A percentile compares a stretch with the other conserved stretches of the same genome.
Conservation (phyloP, 2,329 filamentous ascomycete genomes). For the Colletotrichum scovillei region DNA sequence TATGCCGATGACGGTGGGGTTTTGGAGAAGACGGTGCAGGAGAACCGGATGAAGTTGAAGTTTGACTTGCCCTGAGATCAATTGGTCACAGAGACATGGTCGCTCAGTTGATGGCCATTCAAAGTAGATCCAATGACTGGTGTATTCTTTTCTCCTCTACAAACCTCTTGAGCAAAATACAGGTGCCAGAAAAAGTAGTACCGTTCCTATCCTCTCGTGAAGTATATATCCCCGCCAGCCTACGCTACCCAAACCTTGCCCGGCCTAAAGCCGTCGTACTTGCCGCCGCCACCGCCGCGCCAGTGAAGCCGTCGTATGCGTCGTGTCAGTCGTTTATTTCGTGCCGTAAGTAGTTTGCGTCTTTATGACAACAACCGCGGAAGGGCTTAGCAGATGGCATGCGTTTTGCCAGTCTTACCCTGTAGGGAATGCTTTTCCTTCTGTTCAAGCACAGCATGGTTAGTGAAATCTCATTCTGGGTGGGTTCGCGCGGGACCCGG, state of each 20-base stretch:
- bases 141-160: neutral
- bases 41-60: slow-evolving; percentile 8
- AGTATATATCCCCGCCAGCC: neutral
- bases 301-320: neutral
- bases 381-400: slow-evolving; percentile 78
- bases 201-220: neutral
- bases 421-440: slow-evolving; percentile 89
- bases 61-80: slow-evolving; percentile 2
- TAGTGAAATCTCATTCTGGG: neutral
- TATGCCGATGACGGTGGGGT: slow-evolving; percentile 65
- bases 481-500: slow-evolving; percentile 1
- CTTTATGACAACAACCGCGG: slow-evolving; percentile 5
- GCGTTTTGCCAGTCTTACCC: slow-evolving; percentile 91
- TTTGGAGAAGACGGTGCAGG: slow-evolving; percentile 41
- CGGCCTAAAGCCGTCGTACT: neutral
- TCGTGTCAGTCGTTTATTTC: slow-evolving; percentile 26
- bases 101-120: neutral
- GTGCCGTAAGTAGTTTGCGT: slow-evolving; percentile 7
- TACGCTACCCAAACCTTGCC: neutral
- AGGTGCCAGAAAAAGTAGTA: neutral
- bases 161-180: neutral
- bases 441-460: slow-evolving; percentile 45
- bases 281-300: neutral
- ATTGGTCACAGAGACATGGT: neutral
- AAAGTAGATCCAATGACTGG: neutral